Evolutionary conservation across 2,329 filamentous ascomycete species (phyloP).

Genomic region (Penicillium sp.): DNA sequence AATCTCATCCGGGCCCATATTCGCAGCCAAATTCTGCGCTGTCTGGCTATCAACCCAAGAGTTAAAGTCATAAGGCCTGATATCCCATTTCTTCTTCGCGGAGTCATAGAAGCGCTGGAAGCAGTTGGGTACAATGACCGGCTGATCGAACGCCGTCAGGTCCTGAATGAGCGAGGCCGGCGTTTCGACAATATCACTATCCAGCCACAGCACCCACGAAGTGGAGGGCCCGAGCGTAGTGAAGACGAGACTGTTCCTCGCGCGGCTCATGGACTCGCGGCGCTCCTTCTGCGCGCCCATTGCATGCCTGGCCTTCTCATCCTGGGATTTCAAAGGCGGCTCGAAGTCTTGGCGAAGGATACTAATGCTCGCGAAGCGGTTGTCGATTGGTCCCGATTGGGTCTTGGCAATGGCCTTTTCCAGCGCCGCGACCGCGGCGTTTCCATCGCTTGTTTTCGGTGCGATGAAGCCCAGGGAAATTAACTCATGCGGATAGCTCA

Average conservation of each 20-base stretch:
- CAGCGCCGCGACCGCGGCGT: slow-evolving; percentile 76
- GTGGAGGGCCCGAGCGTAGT: slow-evolving; percentile 88
- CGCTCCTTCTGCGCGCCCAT: slow-evolving; percentile 84
- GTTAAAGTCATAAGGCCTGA: slow-evolving; percentile 94
- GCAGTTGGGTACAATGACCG: slow-evolving; percentile 94
- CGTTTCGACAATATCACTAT: slow-evolving; percentile 87
- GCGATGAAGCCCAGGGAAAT: slow-evolving; percentile 96
- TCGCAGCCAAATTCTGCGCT: slow-evolving; percentile 70
- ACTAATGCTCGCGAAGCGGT: slow-evolving; percentile 87
- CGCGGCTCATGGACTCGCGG: slow-evolving; percentile 85
- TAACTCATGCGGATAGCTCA: slow-evolving; percentile 88
- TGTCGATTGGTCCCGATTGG: slow-evolving; percentile 75
- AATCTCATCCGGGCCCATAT: slow-evolving; percentile 89
- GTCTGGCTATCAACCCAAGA: slow-evolving; percentile 90
- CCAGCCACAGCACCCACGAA: slow-evolving; percentile 96
- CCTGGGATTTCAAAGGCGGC: slow-evolving; percentile 73
- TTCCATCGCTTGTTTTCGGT: slow-evolving; percentile 89
- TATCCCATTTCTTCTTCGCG: slow-evolving; percentile 66
- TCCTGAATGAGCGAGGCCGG: slow-evolving; percentile 85
- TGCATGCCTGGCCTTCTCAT: slow-evolving; percentile 87
- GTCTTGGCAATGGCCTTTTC: slow-evolving; percentile 83
- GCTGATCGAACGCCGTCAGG: slow-evolving; percentile 79
- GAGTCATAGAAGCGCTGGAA: slow-evolving; percentile 82
- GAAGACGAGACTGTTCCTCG: slow-evolving; percentile 91
- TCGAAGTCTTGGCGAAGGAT: slow-evolving; percentile 96